Conservation (phyloP, 176 grass and related monocot species). For the Bothriochloa decipiens region DNA sequence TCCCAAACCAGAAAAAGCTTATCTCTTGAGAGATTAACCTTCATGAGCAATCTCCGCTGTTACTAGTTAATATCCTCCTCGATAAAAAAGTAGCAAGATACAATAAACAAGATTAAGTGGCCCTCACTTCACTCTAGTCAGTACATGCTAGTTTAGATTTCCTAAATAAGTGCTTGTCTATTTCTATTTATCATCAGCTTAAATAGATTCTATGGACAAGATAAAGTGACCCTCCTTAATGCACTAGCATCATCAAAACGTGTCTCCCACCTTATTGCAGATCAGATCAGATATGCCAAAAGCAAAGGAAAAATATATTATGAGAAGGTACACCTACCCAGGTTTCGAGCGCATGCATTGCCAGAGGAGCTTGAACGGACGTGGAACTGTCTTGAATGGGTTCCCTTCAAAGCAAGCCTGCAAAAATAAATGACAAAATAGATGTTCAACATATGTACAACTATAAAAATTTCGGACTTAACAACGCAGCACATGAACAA, state of each 20-base stretch:
- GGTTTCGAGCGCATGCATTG: conserved; percentile 84
- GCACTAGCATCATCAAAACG: background rate
- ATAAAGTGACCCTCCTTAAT: background rate
- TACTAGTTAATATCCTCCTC: background rate
- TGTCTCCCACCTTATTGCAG: background rate
- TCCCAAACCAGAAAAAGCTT: background rate
- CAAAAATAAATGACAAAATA: conserved; percentile 4
- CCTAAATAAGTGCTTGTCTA: background rate
- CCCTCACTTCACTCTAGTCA: background rate
- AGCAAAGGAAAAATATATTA: too few relatives aligned
- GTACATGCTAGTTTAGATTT: background rate
- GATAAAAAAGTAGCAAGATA: background rate
- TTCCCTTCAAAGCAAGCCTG: conserved; percentile 98
- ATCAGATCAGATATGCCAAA: background rate
- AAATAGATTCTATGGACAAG: background rate
- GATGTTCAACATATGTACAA: conserved; percentile 18
- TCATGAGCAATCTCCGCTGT: too few relatives aligned
- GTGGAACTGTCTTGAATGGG: conserved; percentile 88
- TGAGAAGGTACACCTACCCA: conserved; percentile 70
- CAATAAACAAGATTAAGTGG: background rate
- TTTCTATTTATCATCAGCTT: background rate
- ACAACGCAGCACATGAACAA: background rate
- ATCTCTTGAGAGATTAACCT: too few relatives aligned
- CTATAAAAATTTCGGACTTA: background rate
- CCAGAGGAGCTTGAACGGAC: conserved; percentile 91